phyloP scores from a whole-genome alignment of 345 rosid species.

The sweet orange (Citrus sinensis) region DNA sequence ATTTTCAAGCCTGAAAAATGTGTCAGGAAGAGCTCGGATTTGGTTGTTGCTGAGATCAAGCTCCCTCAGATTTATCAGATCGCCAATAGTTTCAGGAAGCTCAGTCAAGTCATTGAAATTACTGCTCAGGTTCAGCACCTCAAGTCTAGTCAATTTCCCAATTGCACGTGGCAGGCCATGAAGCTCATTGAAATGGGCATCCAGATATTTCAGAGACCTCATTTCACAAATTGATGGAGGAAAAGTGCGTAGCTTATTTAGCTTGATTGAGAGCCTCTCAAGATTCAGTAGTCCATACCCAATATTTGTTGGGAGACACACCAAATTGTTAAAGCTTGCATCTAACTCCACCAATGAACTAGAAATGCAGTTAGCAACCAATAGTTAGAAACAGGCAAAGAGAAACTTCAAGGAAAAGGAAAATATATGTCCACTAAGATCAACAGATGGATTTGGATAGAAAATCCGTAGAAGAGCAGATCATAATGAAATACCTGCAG shows the following conservation, averaged over 20 bases:
- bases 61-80: conserved; percentile 64
- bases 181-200: conserved; percentile 91
- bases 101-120: conserved; percentile 74
- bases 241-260: conserved; percentile 68
- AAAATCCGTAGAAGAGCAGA: neutral
- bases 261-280: conserved; percentile 57
- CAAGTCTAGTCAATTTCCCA: conserved; percentile 72
- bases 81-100: conserved; percentile 74
- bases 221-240: conserved; percentile 79
- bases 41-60: conserved; percentile 99
- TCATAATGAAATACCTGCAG: conserved; percentile 43
- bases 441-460: neutral
- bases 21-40: conserved; percentile 62
- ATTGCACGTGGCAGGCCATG: conserved; percentile 64
- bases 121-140: conserved; percentile 71
- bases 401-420: neutral
- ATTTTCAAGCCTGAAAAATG: conserved; percentile 68
- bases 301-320: conserved; percentile 63
- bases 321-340: conserved; percentile 76
- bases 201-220: conserved; percentile 60
- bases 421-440: neutral
- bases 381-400: neutral
- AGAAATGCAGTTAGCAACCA: conserved; percentile 1
- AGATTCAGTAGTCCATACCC: conserved; percentile 74
- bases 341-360: conserved; percentile 84